Base-by-base conservation (phyloP, 805 yeast species). In the Candida pini region DNA sequence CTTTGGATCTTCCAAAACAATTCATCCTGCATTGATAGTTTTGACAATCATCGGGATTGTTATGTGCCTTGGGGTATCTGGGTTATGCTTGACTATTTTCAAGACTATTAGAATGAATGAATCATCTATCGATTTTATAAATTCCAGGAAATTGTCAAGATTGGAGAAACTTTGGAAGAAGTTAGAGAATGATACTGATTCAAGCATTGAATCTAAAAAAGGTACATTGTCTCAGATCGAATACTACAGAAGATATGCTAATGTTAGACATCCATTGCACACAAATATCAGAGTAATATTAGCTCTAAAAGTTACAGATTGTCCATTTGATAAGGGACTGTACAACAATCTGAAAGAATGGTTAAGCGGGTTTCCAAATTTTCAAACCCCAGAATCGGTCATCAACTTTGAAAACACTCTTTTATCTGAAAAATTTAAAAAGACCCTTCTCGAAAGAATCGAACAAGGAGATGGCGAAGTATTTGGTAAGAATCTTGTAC, bases 51-150 rank as follows among this genome's bases (percentile, higher is more conserved):
- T 71, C 2, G 44, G 67, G 12, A 70, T 68, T 1, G 48, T 71
- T 18, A 68, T 74, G 66, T 33, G 72, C 13, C 5, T 71, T 2
- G 63, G 80, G 57, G 46, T 73, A 2, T 42, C 57, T 1, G 64
- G 39, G 18, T 31, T 56, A 12, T 47, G 71, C n/a, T 64, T 71
- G 62, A 37, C 71, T 16, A 18, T 71, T 2, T 58, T 78, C 53
- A 44, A 69, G 2, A 44, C 57, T 4, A 62, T 81, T 16, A 31
- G 43, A 2, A 39, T 40, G 6, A 80, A 82, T 44, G 57, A 66
- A 38, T 73, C 85, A 1, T 69, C 87, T 0, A 49, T 85, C 42
- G 78, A 73, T 23, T 50, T 79, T 26, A 57, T 47, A 14, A 39
- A 47, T 8, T 13, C 30, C n/a, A 34, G 18, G 28, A 45, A 17